Evolutionary conservation across 1,284 basidiomycete genomes (phyloP).

Genomic region (Sporisorium exsertum): DNA sequence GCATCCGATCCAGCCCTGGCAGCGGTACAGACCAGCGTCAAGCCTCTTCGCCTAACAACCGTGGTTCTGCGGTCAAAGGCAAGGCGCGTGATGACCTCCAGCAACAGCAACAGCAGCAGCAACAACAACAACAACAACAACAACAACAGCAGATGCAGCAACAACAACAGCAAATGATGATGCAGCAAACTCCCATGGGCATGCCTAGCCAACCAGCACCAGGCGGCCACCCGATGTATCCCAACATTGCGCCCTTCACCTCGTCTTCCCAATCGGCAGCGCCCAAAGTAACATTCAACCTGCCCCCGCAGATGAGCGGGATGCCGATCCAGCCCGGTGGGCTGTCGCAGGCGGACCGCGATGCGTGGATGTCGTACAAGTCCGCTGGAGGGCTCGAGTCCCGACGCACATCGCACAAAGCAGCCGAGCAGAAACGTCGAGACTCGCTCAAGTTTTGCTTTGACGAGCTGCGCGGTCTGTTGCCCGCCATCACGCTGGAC

Average conservation of each 20-base stretch:
- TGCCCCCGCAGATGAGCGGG: constrained; percentile 27
- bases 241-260: constrained; percentile 40
- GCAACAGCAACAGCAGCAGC: constrained; percentile 22
- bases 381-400: constrained; percentile 68
- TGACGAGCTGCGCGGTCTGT: constrained; percentile 86
- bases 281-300: constrained; percentile 49
- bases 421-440: constrained; percentile 94
- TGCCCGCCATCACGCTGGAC: constrained; percentile 74
- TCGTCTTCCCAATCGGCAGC: neutral
- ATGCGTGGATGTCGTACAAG: constrained; percentile 57
- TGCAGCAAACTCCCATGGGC: constrained; percentile 15
- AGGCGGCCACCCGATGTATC: constrained; percentile 13
- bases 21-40: constrained; percentile 14
- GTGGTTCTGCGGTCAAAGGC: constrained; percentile 22
- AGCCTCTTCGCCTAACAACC: constrained; percentile 19
- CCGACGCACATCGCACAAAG: constrained; percentile 94
- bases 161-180: constrained; percentile 16
- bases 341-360: constrained; percentile 50
- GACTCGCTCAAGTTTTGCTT: constrained; percentile 96
- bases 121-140: constrained; percentile 18
- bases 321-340: constrained; percentile 55
- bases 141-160: constrained; percentile 19
- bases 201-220: constrained; percentile 15
- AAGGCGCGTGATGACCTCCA: constrained; percentile 30
- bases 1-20: constrained; percentile 47